A percentile compares a stretch with the other conserved stretches of the same genome.
phyloP scores from a whole-genome alignment of 768 basidiomycete species.

The Coprinopsis sp. region DNA sequence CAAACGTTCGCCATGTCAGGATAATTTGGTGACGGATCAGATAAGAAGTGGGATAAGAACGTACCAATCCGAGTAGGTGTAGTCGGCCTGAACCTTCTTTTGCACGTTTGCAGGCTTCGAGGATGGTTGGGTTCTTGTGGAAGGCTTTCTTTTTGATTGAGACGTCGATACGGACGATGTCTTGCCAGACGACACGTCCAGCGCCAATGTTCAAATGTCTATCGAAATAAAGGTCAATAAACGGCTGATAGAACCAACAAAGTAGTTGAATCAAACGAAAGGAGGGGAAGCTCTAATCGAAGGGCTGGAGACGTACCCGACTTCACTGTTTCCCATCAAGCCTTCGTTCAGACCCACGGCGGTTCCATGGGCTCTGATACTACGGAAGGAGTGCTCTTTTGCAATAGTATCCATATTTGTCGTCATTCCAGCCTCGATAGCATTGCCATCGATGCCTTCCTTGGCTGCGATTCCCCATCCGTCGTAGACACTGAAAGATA shows the following conservation, averaged over 20 bases:
- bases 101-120: conserved; percentile 67
- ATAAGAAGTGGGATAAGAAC: conserved; percentile 67
- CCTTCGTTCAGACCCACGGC: too few species aligned
- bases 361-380: too few species aligned
- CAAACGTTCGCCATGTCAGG: background rate
- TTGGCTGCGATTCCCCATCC: conserved; percentile 83
- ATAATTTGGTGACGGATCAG: conserved; percentile 1
- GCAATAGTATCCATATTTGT: conserved; percentile 88
- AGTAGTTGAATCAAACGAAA: background rate
- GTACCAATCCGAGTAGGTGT: conserved; percentile 82
- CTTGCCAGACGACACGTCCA: conserved; percentile 94
- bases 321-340: conserved; percentile 99
- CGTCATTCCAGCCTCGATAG: conserved; percentile 80
- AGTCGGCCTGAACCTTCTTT: conserved; percentile 80
- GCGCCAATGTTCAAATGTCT: conserved; percentile 95
- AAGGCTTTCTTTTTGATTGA: conserved; percentile 93
- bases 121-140: too few species aligned
- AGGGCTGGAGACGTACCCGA: conserved; percentile 89
- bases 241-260: background rate
- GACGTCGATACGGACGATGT: conserved; percentile 93
- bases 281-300: too few species aligned
- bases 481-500: conserved; percentile 93
- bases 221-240: too few species aligned
- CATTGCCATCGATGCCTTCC: conserved; percentile 76
- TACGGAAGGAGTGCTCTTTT: conserved; percentile 64